Evolutionary conservation across 108 stramenopile species (phyloP).

Genomic region (Skeletonema potamos): DNA sequence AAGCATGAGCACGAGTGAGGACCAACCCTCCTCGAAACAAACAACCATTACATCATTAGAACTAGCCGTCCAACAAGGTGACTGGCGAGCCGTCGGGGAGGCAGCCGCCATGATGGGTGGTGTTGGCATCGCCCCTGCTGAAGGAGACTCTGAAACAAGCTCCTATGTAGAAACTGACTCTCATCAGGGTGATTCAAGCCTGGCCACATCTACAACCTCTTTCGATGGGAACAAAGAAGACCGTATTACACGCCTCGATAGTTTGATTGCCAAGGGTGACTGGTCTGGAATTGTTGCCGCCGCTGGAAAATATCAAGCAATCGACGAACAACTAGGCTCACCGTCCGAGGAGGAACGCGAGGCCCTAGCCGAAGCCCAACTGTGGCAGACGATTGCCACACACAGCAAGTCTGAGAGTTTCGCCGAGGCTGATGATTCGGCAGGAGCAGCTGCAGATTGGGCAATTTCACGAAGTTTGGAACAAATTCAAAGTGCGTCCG

Average conservation of each 20-base stretch:
- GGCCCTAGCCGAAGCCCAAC: slow-evolving; percentile 77
- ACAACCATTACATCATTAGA: slow-evolving; percentile 35
- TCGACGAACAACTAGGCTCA: slow-evolving; percentile 30
- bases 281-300: slow-evolving; percentile 80
- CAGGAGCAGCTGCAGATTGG: slow-evolving; percentile 80
- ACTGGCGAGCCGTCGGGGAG: slow-evolving; percentile 90
- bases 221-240: neutral
- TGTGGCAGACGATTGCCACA: slow-evolving; percentile 82
- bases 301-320: slow-evolving; percentile 51
- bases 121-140: neutral
- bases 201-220: slow-evolving; percentile 6
- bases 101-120: slow-evolving; percentile 57
- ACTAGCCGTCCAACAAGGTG: slow-evolving; percentile 73
- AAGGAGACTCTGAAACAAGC: neutral
- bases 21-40: neutral
- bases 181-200: neutral
- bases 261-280: slow-evolving; percentile 74
- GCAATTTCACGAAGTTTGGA: slow-evolving; percentile 73
- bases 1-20: slow-evolving; percentile 4
- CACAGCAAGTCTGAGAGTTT: slow-evolving; percentile 64
- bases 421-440: neutral
- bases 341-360: slow-evolving; percentile 69
- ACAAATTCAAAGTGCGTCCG: neutral
- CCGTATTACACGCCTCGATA: slow-evolving; percentile 63
- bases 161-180: neutral